phyloP scores from a whole-genome alignment of 179 eudicot species.

The Spinacia oleracea region DNA sequence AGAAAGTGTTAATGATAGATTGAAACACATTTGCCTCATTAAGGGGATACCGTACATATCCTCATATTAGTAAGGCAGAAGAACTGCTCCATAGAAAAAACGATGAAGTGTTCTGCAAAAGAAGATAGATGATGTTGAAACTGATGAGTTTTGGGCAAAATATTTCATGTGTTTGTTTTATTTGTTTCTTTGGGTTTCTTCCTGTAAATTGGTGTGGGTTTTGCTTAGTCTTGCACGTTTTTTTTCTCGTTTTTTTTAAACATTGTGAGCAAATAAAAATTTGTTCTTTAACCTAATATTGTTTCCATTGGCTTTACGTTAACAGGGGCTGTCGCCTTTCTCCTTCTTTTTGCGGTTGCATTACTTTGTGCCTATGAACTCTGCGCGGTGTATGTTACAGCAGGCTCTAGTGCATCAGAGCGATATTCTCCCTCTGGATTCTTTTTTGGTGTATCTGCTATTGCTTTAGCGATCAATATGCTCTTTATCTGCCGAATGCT shows the following conservation, averaged over 20 bases:
- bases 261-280: neutral
- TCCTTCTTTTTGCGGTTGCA: conserved; percentile 89
- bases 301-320: conserved; percentile 23
- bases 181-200: neutral
- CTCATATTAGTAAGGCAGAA: neutral
- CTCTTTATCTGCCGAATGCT: conserved; percentile 98
- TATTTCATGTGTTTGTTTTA: too few relatives aligned
- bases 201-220: neutral
- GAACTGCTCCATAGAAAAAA: neutral
- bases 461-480: conserved; percentile 97
- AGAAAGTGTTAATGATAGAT: neutral
- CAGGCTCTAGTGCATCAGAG: conserved; percentile 75
- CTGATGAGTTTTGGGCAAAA: neutral
- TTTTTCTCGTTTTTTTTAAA: too few relatives aligned
- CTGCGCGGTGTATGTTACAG: conserved; percentile 92
- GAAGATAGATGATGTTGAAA: conserved; percentile 4
- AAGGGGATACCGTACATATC: neutral
- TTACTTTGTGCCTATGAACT: conserved; percentile 94
- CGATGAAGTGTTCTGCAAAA: neutral
- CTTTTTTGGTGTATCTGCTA: conserved; percentile 98
- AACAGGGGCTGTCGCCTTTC: conserved; percentile 95
- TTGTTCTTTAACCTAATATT: neutral
- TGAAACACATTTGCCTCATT: neutral
- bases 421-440: conserved; percentile 95
- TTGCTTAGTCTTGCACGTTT: neutral